Conservation (phyloP, 768 basidiomycete genomes). For the Suillus hirtellus region DNA sequence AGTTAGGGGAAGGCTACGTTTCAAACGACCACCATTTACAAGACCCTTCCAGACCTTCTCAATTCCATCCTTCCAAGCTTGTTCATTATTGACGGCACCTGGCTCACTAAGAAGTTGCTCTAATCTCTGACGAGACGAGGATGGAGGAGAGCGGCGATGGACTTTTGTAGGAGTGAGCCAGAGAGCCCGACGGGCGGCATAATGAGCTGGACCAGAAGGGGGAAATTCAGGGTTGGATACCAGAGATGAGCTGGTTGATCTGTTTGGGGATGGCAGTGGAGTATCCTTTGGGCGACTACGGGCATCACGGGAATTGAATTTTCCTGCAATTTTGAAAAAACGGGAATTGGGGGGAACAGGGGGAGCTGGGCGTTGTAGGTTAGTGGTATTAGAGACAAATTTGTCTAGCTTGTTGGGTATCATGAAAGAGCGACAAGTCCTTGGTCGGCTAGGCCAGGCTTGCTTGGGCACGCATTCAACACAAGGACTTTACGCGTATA, state of each 20-base stretch:
- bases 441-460: not conserved
- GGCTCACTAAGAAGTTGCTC: slow-evolving; percentile 50
- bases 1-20: slow-evolving; percentile 59
- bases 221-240: slow-evolving; percentile 39
- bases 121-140: slow-evolving; percentile 46
- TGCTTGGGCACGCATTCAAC: slow-evolving; percentile 9
- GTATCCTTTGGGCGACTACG: slow-evolving; percentile 10
- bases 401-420: slow-evolving; percentile 20
- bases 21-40: slow-evolving; percentile 56
- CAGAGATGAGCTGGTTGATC: slow-evolving; percentile 8
- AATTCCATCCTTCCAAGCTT: slow-evolving; percentile 57
- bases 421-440: slow-evolving; percentile 12
- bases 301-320: slow-evolving; percentile 9
- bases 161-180: slow-evolving; percentile 48
- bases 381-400: slow-evolving; percentile 6
- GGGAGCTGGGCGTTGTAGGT: slow-evolving; percentile 6
- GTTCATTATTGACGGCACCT: slow-evolving; percentile 48
- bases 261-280: slow-evolving; percentile 8
- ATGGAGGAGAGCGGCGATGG: slow-evolving; percentile 25
- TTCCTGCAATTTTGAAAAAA: slow-evolving; percentile 13
- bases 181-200: slow-evolving; percentile 57
- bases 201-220: slow-evolving; percentile 63
- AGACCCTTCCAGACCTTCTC: slow-evolving; percentile 67
- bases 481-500: not conserved
- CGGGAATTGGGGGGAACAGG: slow-evolving; percentile 9